These are phyloP conservation scores for Oxytropis ochrocephala DNA, from an alignment of 306 rosid species.

Conservation along the genomic window DNA sequence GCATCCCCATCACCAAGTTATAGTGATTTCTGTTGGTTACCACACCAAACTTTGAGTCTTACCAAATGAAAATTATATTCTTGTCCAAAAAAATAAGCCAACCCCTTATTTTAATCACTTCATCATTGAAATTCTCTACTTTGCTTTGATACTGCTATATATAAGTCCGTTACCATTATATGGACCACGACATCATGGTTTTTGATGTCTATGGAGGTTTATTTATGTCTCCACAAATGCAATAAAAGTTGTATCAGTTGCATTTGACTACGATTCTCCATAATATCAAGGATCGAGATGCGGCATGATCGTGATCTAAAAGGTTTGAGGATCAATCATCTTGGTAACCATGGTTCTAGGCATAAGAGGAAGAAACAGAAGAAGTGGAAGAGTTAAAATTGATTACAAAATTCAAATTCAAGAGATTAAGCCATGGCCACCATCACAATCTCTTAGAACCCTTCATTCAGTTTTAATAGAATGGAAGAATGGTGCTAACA, in stretches of 20 bases:
- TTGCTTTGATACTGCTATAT: conserved; percentile 17
- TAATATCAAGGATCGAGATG: background rate
- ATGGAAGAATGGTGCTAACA: conserved; percentile 64
- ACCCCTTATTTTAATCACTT: background rate
- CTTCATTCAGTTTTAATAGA: conserved; percentile 69
- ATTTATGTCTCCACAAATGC: background rate
- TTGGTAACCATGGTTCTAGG: conserved; percentile 55
- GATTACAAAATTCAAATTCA: conserved; percentile 63
- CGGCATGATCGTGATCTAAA: background rate
- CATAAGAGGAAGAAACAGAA: conserved; percentile 54
- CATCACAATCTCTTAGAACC: conserved; percentile 70
- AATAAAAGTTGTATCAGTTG: background rate
- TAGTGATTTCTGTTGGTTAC: conserved; percentile 13
- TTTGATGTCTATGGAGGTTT: too few relatives aligned
- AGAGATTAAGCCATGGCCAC: conserved; percentile 98
- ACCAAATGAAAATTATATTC: conserved; percentile 3
- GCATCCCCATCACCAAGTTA: conserved; percentile 27
- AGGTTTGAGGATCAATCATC: background rate
- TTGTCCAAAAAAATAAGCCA: background rate
- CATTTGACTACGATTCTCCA: background rate
- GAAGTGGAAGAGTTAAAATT: conserved; percentile 44
- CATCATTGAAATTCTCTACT: conserved; percentile 6
- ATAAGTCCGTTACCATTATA: too few relatives aligned
- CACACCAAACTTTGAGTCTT: conserved; percentile 20
- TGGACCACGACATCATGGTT: too few relatives aligned